Base-by-base conservation (phyloP, 495 filamentous ascomycete species). In the Penicillium cataractarum region DNA sequence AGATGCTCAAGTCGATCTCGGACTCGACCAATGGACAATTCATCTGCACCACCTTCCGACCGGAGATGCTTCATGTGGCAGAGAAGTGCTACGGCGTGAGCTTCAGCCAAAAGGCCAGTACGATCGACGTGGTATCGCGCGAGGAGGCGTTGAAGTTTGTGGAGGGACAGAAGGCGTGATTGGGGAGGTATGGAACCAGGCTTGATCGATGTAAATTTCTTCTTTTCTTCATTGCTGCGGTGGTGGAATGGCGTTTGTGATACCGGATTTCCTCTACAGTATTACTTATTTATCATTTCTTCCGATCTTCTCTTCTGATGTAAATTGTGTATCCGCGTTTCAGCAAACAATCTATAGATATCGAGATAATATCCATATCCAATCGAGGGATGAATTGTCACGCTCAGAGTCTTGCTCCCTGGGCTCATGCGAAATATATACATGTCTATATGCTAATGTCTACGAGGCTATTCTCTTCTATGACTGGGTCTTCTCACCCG, bases 21-120 rank as follows among this genome's bases (percentile, higher is more conserved):
- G 81, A 80, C 58, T 73, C 77, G 31, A 81, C 78, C 10, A 80
- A 77, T 32, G 79, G 78, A 3, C 90, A 93, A 65, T 92, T 93
- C 71, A 93, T 93, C 73, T 91, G 89, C 80, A 99, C 95, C 4
- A 99, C 95, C 6, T 99, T 99, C 87, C 85, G 95, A 33, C 96
- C 96, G 19, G 95, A 99, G 78, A 96, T 99, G 83, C 82, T 99
- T 61, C 85, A 88, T 54, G 92, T 98, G 37, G 96, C 96, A 21
- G 92, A 97, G 78, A 96, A 97, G 79, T 96, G 93, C 78, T 99
- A 99, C 71, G 96, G 96, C 53, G 95, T 99, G 27, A 87, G 90
- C 57, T 98, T 97, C 79, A 84, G 87, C 55, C 92, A 94, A 69
- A 97, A 97, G 84, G 95, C 92, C 61, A 93, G 89, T 75, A 89